These are phyloP conservation scores for Aspergillus neoniger DNA, from an alignment of 2,329 filamentous ascomycete species.

Conservation along the genomic window DNA sequence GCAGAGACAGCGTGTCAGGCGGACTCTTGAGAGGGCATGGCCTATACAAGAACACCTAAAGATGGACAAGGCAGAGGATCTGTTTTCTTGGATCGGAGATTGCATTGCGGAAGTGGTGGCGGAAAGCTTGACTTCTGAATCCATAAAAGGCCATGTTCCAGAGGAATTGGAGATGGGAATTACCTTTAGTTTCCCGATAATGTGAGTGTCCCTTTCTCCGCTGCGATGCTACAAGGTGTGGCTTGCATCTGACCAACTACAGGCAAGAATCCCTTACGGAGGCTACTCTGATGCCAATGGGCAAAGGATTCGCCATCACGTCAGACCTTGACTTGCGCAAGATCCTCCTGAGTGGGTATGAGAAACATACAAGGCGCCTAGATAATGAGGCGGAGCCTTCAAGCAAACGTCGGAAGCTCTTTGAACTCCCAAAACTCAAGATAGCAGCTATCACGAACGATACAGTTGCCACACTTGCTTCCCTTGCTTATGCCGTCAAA, in stretches of 20 bases:
- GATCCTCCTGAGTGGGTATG: conserved; percentile 56
- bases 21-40: conserved; percentile 55
- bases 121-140: conserved; percentile 49
- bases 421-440: conserved; percentile 63
- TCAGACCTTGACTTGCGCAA: conserved; percentile 57
- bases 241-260: conserved; percentile 6
- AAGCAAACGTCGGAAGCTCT: conserved; percentile 48
- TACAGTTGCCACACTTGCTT: conserved; percentile 75
- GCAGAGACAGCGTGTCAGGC: conserved; percentile 48
- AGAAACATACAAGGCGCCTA: conserved; percentile 50
- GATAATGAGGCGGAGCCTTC: conserved; percentile 44
- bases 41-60: conserved; percentile 58
- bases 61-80: conserved; percentile 68
- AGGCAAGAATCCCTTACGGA: conserved; percentile 57
- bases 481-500: conserved; percentile 71
- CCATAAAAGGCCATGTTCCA: conserved; percentile 41
- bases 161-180: conserved; percentile 53
- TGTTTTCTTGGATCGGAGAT: conserved; percentile 80
- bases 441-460: conserved; percentile 81
- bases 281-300: conserved; percentile 59
- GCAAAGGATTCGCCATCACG: conserved; percentile 60
- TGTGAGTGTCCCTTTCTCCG: conserved; percentile 36
- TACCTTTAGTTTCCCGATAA: conserved; percentile 54
- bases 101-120: conserved; percentile 73
- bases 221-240: not conserved